Percentiles rank a stretch among this genome's conserved stretches.
These are phyloP conservation scores for Ceraceosorus guamensis DNA, from an alignment of 1,284 basidiomycete genomes.

Conservation along the genomic window DNA sequence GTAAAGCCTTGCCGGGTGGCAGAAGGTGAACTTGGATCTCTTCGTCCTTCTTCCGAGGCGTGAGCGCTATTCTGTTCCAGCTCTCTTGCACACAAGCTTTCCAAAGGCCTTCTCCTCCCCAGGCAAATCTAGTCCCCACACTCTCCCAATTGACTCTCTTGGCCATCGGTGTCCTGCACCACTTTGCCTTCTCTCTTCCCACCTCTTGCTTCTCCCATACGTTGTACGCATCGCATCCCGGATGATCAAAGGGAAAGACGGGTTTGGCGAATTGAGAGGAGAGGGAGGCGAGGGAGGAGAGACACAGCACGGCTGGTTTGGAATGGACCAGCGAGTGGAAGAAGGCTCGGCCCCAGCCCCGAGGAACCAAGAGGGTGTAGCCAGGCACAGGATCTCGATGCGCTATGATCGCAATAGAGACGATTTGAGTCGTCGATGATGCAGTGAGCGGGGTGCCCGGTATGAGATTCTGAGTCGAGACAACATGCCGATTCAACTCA, in stretches of 20 bases:
- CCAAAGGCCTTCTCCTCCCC: slow-evolving; percentile 16
- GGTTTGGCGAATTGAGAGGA: slow-evolving; percentile 6
- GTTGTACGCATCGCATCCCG: slow-evolving; percentile 18
- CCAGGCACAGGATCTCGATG: slow-evolving; percentile 3
- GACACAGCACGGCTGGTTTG: slow-evolving; percentile 26
- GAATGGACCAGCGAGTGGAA: slow-evolving; percentile 37
- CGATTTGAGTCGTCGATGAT: neutral
- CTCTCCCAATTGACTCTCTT: slow-evolving; percentile 29
- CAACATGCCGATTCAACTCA: neutral
- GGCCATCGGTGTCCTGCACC: slow-evolving; percentile 33
- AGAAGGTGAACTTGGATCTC: no score
- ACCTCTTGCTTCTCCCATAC: slow-evolving; percentile 15
- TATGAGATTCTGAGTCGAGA: neutral
- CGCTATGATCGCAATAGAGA: slow-evolving; percentile 7
- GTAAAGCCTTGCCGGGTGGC: no score
- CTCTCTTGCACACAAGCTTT: slow-evolving; percentile 2
- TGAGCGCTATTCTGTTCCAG: no score
- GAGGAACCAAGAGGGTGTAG: slow-evolving; percentile 38
- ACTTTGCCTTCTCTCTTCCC: slow-evolving; percentile 12
- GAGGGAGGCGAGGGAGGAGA: slow-evolving; percentile 11
- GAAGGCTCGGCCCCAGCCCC: slow-evolving; percentile 42
- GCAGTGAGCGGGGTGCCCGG: neutral
- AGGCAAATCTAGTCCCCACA: slow-evolving; percentile 6
- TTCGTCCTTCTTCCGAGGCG: no score
- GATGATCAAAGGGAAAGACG: slow-evolving; percentile 35